Percentiles rank a stretch among this genome's conserved stretches.
These are phyloP conservation scores for Pleurotus platypus DNA, from an alignment of 768 basidiomycete species.

Conservation along the genomic window DNA sequence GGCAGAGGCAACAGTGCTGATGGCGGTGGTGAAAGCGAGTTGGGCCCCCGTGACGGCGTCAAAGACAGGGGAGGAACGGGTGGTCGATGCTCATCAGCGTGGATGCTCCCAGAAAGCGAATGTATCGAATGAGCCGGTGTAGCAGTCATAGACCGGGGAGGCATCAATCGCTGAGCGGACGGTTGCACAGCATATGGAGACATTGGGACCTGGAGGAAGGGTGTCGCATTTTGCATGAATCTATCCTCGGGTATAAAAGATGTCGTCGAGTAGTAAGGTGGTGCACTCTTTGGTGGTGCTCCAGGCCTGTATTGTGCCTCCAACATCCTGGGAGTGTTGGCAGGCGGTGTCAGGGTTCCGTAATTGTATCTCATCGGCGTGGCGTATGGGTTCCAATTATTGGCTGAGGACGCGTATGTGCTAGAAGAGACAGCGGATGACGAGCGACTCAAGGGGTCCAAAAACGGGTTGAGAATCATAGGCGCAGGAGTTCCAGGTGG, in stretches of 20 bases:
- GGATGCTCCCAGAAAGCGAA: slow-evolving; percentile 14
- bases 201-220: background rate
- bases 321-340: background rate
- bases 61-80: slow-evolving; percentile 23
- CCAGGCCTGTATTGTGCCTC: slow-evolving; percentile 3
- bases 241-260: background rate
- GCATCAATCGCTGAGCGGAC: slow-evolving; percentile 1
- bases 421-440: slow-evolving; percentile 9
- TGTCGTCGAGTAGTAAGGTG: background rate
- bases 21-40: slow-evolving; percentile 21
- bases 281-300: background rate
- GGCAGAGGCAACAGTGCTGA: slow-evolving; percentile 11
- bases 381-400: background rate
- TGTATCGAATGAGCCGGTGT: slow-evolving; percentile 12
- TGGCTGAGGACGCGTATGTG: slow-evolving; percentile 5
- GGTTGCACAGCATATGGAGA: background rate
- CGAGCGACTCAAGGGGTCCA: slow-evolving; percentile 17
- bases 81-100: background rate
- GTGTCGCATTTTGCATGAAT: background rate
- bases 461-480: slow-evolving; percentile 12
- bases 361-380: background rate
- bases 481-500: slow-evolving; percentile 6
- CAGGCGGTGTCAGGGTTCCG: background rate
- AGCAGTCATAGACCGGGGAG: slow-evolving; percentile 1
- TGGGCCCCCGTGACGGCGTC: slow-evolving; percentile 12